Evolutionary conservation across 345 rosid species (phyloP).

Genomic region (Moringa oleifera): DNA sequence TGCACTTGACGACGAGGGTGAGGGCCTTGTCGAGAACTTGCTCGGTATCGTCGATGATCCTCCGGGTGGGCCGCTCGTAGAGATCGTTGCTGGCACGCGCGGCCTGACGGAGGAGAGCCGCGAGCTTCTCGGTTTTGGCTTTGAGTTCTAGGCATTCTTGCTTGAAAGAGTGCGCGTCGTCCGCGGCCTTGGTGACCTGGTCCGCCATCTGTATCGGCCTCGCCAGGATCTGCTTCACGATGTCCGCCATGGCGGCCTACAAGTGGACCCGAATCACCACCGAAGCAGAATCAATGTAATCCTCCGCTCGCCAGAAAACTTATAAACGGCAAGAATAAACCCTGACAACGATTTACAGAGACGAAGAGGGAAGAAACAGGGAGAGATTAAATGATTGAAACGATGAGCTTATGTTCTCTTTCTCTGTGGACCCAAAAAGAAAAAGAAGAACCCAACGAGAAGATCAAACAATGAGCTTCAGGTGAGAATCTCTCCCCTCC

Average conservation of each 20-base stretch:
- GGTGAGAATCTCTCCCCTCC: too few species aligned
- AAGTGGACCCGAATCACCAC: background rate
- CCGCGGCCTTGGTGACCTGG: conserved; percentile 51
- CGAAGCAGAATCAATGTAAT: background rate
- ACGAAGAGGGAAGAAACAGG: too few species aligned
- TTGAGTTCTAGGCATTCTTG: conserved; percentile 66
- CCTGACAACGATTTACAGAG: too few species aligned
- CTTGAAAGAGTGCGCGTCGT: conserved; percentile 69
- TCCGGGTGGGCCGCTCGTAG: conserved; percentile 72
- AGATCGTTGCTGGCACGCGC: conserved; percentile 73
- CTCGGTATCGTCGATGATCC: conserved; percentile 71
- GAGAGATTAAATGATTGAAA: too few species aligned
- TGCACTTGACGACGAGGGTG: conserved; percentile 53
- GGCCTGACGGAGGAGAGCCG: conserved; percentile 62
- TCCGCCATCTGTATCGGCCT: conserved; percentile 77
- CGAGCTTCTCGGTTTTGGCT: conserved; percentile 66
- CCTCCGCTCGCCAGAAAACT: background rate
- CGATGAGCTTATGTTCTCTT: too few species aligned
- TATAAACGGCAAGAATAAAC: too few species aligned
- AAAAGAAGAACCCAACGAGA: background rate
- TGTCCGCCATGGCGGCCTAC: conserved; percentile 50
- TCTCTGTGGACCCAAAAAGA: background rate
- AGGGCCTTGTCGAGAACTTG: conserved; percentile 72
- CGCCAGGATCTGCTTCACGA: conserved; percentile 59
- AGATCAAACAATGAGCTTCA: background rate